Conservation (phyloP, 225 moss, liverwort and hornwort genomes). For the Rhytidiadelphus loreus region DNA sequence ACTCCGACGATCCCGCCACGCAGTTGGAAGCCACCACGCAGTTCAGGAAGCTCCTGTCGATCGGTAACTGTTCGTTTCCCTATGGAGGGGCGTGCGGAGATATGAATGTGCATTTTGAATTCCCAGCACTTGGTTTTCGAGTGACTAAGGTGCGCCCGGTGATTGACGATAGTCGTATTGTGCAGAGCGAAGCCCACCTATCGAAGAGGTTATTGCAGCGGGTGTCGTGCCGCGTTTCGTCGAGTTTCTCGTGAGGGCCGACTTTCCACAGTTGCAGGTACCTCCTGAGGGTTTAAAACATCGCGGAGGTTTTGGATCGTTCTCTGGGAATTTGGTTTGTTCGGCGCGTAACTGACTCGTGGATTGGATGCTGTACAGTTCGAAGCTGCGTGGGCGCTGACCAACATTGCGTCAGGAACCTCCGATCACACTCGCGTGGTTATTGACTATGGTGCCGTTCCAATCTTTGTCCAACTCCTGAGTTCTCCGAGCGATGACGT, state of each 20-base stretch:
- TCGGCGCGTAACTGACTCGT: background rate
- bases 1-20: slow-evolving; percentile 73
- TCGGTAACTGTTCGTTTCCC: slow-evolving; percentile 22
- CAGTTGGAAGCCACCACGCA: slow-evolving; percentile 93
- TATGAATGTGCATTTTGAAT: background rate
- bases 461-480: slow-evolving; percentile 87
- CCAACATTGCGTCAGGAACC: slow-evolving; percentile 94
- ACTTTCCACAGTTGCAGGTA: slow-evolving; percentile 89
- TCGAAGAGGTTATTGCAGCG: slow-evolving; percentile 13
- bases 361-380: slow-evolving; percentile 29
- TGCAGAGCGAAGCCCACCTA: too few relatives aligned
- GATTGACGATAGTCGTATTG: too few relatives aligned
- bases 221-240: slow-evolving; percentile 97
- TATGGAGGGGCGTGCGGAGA: too few relatives aligned
- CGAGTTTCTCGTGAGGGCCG: slow-evolving; percentile 70
- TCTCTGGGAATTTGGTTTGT: background rate
- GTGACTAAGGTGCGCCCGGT: too few relatives aligned
- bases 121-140: background rate
- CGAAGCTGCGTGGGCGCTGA: slow-evolving; percentile 96
- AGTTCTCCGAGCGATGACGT: slow-evolving; percentile 94
- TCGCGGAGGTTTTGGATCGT: background rate
- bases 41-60: slow-evolving; percentile 86
- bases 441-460: slow-evolving; percentile 88
- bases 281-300: background rate
- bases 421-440: slow-evolving; percentile 95